Evolutionary conservation across 345 rosid species (phyloP), one percentile per base, ranked within the genome.

Genomic region (Pugionium dolabratum): DNA sequence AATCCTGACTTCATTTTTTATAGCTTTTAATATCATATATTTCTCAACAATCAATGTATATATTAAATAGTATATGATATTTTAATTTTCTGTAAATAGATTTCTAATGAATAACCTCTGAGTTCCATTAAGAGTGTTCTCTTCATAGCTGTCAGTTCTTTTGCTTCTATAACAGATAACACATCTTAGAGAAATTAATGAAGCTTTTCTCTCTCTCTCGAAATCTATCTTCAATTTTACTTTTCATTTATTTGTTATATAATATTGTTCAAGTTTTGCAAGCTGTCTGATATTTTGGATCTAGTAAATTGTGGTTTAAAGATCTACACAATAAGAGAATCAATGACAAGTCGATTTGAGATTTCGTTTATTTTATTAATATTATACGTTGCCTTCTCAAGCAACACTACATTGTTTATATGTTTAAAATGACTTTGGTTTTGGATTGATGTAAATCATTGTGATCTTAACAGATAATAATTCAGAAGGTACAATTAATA

Each of bases 41-140:
- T 40, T 54, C 35, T 37, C 29, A 55, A 71, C 70, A 56, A 63
- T 63, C 4, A 56, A 71, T 71, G 65, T 64, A 39, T 64, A 29
- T 49, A 41, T 63, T 56, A 31, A 54, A 55, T 41, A 49, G 59
- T 11, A 37, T 61, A 63, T 29, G 51, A 47, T 54, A 47, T 18
- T 64, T 56, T 25, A 39, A 33, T 4, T 32, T 47, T 72, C 34
- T 72, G 65, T 64, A 64, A 56, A 72, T 64, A 43, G 75, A 65
- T 42, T 56, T 71, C 32, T 48, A 63, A 35, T 57, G 36, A 58
- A 45, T 50, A 71, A 72, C 60, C 65, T 58, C 61, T 51, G 72
- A 66, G 47, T 59, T 47, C 62, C 66, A 72, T 72, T 72, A 72
- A 72, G 66, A 59, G 54, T 65, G 56, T 59, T 62, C 56, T 52